A percentile compares a stretch with the other conserved stretches of the same genome.
Evolutionary conservation across 257 asterid species (phyloP).

Genomic region (Solanum tarapatanum): DNA sequence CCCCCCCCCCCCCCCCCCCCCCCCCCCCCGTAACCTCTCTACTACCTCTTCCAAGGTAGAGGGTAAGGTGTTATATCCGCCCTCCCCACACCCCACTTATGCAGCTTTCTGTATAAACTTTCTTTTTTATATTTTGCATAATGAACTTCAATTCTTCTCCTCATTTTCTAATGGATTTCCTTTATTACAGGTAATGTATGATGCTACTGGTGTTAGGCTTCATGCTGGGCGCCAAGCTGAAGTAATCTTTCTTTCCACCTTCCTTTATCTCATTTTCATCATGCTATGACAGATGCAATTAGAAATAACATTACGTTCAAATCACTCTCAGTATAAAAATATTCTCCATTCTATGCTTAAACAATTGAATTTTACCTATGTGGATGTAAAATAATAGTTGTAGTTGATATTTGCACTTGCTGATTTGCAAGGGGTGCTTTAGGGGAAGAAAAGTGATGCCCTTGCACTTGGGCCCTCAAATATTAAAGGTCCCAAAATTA

Average conservation of each 20-base stretch:
- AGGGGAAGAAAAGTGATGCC: not conserved
- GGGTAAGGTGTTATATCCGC: not conserved
- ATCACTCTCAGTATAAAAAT: not conserved
- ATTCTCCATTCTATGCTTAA: not conserved
- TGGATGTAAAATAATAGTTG: not conserved
- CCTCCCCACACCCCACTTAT: not conserved
- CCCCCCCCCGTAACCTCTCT: too few species aligned
- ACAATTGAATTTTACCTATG: not conserved
- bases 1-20: too few species aligned
- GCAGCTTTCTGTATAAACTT: not conserved
- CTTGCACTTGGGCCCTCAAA: not conserved
- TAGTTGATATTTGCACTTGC: not conserved
- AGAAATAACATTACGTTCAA: not conserved
- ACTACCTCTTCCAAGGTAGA: not conserved
- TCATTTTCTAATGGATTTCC: conserved; percentile 11
- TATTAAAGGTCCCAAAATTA: not conserved
- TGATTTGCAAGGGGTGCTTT: not conserved
- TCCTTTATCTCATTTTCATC: not conserved
- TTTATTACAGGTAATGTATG: conserved; percentile 82
- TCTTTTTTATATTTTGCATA: not conserved
- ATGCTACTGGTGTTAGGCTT: conserved; percentile 90
- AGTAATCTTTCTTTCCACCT: conserved; percentile 32
- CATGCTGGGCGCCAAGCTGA: conserved; percentile 99
- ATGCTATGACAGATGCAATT: not conserved
- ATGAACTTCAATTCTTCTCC: not conserved